Conservation (phyloP, 2,329 filamentous ascomycete genomes). For the Fusarium sterilihyphosum region DNA sequence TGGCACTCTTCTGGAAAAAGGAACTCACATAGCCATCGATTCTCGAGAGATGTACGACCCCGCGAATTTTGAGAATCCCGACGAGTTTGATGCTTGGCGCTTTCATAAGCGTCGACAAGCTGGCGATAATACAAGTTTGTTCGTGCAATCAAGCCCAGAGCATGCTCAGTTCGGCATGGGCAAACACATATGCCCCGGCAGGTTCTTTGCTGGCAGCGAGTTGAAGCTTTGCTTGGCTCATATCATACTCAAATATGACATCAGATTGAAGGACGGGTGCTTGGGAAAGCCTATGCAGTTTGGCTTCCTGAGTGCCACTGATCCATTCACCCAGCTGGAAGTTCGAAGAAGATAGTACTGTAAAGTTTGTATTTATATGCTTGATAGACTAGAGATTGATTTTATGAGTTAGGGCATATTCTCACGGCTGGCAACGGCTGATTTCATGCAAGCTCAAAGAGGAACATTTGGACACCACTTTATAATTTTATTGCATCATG, state of each 20-base stretch:
- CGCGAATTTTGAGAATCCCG: rapidly evolving
- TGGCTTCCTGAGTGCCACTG: not conserved
- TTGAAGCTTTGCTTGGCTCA: not conserved
- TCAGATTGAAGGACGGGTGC: not conserved
- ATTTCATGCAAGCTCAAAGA: rapidly evolving
- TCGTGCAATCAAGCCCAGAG: not conserved
- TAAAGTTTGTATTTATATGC: rapidly evolving
- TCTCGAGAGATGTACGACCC: not conserved
- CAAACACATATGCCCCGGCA: not conserved
- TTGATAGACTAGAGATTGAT: not conserved
- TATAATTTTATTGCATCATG: not conserved
- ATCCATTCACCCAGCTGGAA: not conserved
- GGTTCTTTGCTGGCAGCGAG: not conserved
- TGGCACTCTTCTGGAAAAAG: not conserved
- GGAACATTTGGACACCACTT: rapidly evolving
- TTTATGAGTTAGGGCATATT: rapidly evolving
- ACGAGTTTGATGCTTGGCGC: not conserved
- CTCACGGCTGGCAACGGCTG: rapidly evolving
- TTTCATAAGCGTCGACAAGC: not conserved
- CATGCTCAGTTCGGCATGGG: slow-evolving; percentile 2
- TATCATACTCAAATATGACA: not conserved
- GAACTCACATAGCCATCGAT: not conserved
- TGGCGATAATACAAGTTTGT: not conserved
- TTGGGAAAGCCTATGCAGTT: not conserved
- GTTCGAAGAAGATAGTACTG: not conserved